A percentile compares a stretch with the other conserved stretches of the same genome.
Conservation (phyloP, 192 early-diverging fungal genomes). For the Pilaira anomala region DNA sequence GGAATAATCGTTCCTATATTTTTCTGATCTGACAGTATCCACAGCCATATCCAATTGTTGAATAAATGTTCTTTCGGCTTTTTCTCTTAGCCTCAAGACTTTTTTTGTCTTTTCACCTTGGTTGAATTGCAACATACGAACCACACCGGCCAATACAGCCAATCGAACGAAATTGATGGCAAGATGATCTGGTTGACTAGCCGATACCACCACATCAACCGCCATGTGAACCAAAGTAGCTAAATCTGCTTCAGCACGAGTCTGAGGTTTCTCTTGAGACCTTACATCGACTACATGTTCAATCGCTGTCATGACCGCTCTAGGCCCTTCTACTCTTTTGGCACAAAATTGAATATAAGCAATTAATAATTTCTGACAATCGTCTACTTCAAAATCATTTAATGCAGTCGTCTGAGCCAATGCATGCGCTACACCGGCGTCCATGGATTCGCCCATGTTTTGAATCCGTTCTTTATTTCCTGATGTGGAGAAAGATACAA, state of each 20-base stretch:
- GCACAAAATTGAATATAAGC: conserved; percentile 1
- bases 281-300: conserved; percentile 29
- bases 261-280: conserved; percentile 13
- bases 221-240: conserved; percentile 9
- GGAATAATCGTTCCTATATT: background rate
- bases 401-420: conserved; percentile 18
- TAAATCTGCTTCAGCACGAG: conserved; percentile 16
- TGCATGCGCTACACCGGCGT: conserved; percentile 31
- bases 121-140: conserved; percentile 32
- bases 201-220: background rate
- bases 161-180: background rate
- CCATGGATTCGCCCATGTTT: conserved; percentile 14
- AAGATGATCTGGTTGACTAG: background rate
- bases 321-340: background rate
- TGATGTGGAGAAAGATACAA: background rate
- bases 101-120: conserved; percentile 23
- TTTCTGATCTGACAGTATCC: background rate
- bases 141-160: conserved; percentile 25
- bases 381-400: conserved; percentile 21
- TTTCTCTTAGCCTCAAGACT: background rate
- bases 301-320: conserved; percentile 16
- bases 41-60: conserved; percentile 13
- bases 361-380: conserved; percentile 6
- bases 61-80: conserved; percentile 5
- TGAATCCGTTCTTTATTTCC: background rate